A percentile compares a stretch with the other conserved stretches of the same genome.
Conservation (phyloP, 208 protist genomes). For the Jaenimonas drosophilae region DNA sequence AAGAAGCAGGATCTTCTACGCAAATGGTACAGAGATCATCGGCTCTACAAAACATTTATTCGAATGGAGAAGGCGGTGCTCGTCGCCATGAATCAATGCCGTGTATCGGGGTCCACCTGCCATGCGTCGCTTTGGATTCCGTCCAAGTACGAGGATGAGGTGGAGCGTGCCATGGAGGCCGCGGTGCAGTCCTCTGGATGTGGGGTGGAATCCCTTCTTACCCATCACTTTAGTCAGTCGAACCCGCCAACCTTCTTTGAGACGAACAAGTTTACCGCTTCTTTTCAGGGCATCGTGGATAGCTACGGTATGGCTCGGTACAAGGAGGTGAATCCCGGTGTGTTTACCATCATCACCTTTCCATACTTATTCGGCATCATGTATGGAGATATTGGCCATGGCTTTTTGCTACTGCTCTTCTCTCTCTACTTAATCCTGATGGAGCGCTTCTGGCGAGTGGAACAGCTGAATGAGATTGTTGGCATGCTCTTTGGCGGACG, state of each 20-base stretch:
- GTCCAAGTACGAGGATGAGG: constrained; percentile 22
- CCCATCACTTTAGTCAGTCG: constrained; percentile 44
- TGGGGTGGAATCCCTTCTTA: constrained; percentile 81
- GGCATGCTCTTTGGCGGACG: constrained; percentile 74
- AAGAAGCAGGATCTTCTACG: constrained; percentile 30
- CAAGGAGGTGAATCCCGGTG: constrained; percentile 90
- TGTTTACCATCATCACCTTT: constrained; percentile 98
- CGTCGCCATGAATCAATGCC: constrained; percentile 90
- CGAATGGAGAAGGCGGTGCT: constrained; percentile 37
- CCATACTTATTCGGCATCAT: constrained; percentile 99
- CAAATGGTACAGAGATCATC: constrained; percentile 33
- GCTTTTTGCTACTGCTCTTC: constrained; percentile 83
- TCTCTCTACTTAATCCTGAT: constrained; percentile 66
- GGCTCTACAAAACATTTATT: constrained; percentile 27
- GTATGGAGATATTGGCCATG: constrained; percentile 99
- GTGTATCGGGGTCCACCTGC: constrained; percentile 72
- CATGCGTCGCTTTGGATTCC: constrained; percentile 93
- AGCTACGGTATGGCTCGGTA: constrained; percentile 95
- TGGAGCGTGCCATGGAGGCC: constrained; percentile 36
- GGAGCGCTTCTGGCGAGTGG: constrained; percentile 69
- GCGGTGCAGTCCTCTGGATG: constrained; percentile 42
- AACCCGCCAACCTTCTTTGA: constrained; percentile 96
- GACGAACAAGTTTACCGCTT: constrained; percentile 92
- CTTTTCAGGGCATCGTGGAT: constrained; percentile 97
- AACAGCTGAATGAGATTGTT: constrained; percentile 80